Percentiles rank a stretch among this genome's conserved stretches.
These are phyloP conservation scores for Euphorbia lathyris DNA, from an alignment of 345 rosid genomes.

Conservation along the genomic window DNA sequence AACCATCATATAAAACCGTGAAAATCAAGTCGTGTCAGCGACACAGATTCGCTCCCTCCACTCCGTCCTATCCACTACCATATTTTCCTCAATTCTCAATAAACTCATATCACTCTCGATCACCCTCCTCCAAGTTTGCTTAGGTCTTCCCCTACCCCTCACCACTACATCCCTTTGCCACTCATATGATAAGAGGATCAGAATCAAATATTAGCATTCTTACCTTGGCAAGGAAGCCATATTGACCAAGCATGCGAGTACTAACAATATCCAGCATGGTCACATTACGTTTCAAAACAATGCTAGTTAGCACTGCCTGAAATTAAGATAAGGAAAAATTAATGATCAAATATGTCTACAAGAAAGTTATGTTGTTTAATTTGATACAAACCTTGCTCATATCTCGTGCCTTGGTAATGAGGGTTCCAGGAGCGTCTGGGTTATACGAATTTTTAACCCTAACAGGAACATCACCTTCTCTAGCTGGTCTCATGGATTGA, in stretches of 20 bases:
- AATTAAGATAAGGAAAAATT: conserved; percentile 19
- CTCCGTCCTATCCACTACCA: no score
- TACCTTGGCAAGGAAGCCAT: conserved; percentile 97
- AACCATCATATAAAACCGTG: no score
- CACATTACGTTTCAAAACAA: conserved; percentile 93
- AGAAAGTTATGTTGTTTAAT: conserved; percentile 11
- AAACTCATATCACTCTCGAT: no score
- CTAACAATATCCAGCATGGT: conserved; percentile 98
- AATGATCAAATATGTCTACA: conserved; percentile 4
- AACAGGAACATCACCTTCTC: conserved; percentile 97
- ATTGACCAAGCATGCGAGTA: conserved; percentile 98
- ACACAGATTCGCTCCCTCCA: no score
- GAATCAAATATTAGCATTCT: conserved; percentile 11
- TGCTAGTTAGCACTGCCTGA: conserved; percentile 97
- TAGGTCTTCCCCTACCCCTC: no score
- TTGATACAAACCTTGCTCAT: conserved; percentile 74
- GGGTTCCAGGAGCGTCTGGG: conserved; percentile 95
- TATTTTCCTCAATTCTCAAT: no score
- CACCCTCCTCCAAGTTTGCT: no score
- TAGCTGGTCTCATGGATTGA: conserved; percentile 98
- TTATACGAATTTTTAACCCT: conserved; percentile 97
- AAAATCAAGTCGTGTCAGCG: no score
- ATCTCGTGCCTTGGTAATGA: conserved; percentile 78
- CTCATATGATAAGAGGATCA: conserved; percentile 3
- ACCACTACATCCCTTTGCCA: no score